These are phyloP conservation scores for Penicillium waksmanii DNA, from an alignment of 495 filamentous ascomycete genomes.

Conservation along the genomic window DNA sequence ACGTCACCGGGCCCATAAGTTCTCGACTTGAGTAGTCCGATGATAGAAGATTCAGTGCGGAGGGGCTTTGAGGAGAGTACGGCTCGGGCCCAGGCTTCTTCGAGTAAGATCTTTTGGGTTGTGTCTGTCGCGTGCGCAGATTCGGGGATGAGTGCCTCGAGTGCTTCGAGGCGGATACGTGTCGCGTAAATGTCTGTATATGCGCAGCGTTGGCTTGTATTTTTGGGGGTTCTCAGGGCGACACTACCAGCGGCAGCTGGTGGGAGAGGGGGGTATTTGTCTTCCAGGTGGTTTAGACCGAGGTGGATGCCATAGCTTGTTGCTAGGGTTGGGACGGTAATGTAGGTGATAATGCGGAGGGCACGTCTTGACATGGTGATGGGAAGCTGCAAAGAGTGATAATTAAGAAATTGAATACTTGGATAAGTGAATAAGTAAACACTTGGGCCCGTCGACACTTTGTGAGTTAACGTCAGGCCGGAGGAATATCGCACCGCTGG, in stretches of 20 bases:
- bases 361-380: constrained; percentile 23
- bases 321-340: constrained; percentile 20
- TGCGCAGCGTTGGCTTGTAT: constrained; percentile 29
- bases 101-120: constrained; percentile 16
- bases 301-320: constrained; percentile 29
- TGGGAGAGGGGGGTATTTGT: constrained; percentile 33
- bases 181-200: constrained; percentile 40
- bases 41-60: constrained; percentile 25
- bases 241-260: constrained; percentile 25
- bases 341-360: constrained; percentile 18
- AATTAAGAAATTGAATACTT: too few species aligned
- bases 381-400: not conserved
- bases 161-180: constrained; percentile 26
- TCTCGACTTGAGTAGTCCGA: constrained; percentile 21
- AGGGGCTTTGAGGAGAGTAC: constrained; percentile 27
- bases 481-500: not conserved
- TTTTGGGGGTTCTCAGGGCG: constrained; percentile 19
- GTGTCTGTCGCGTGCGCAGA: not conserved
- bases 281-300: constrained; percentile 32
- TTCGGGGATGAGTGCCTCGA: constrained; percentile 12
- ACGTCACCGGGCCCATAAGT: constrained; percentile 27
- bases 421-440: too few species aligned
- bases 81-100: constrained; percentile 33
- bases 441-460: too few species aligned
- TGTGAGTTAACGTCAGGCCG: too few species aligned